Percentiles rank a stretch among this genome's conserved stretches.
Evolutionary conservation across 1,139 yeast species (phyloP).

Genomic region (Geotrichum histeridarum): DNA sequence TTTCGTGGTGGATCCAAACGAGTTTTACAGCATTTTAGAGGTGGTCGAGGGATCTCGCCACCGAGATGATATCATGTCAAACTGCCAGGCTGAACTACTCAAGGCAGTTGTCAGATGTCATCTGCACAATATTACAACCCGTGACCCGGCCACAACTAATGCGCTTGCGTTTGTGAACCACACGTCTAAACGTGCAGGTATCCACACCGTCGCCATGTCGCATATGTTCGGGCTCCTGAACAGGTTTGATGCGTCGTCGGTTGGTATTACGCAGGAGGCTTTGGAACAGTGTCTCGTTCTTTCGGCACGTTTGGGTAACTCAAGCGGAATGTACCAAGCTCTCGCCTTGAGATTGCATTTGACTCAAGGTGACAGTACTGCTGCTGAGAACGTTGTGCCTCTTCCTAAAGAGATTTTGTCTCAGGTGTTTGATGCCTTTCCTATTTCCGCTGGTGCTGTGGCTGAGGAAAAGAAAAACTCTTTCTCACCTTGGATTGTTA

Average conservation of each 20-base stretch:
- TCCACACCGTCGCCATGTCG: conserved; percentile 30
- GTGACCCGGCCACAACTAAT: neutral
- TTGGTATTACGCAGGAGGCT: conserved; percentile 30
- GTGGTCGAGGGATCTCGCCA: conserved; percentile 26
- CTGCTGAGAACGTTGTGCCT: neutral
- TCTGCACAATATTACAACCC: neutral
- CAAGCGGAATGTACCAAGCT: conserved; percentile 32
- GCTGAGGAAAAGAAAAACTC: conserved; percentile 23
- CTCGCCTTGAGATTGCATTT: conserved; percentile 28
- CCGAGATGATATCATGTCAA: conserved; percentile 25
- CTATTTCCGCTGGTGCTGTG: conserved; percentile 21
- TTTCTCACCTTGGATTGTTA: conserved; percentile 26
- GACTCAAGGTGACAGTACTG: conserved; percentile 12
- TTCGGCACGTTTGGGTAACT: conserved; percentile 32
- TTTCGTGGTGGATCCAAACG: conserved; percentile 28
- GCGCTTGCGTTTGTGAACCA: conserved; percentile 2
- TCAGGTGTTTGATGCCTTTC: conserved; percentile 11
- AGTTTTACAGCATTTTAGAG: conserved; percentile 31
- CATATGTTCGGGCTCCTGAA: conserved; percentile 34
- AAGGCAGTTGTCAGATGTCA: conserved; percentile 27
- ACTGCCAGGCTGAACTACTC: conserved; percentile 31
- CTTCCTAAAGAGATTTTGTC: conserved; percentile 8
- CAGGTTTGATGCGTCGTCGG: conserved; percentile 26
- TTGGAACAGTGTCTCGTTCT: conserved; percentile 29
- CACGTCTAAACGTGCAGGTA: conserved; percentile 9